phyloP scores from a whole-genome alignment of 345 rosid species.

The Rhizophora mangle region DNA sequence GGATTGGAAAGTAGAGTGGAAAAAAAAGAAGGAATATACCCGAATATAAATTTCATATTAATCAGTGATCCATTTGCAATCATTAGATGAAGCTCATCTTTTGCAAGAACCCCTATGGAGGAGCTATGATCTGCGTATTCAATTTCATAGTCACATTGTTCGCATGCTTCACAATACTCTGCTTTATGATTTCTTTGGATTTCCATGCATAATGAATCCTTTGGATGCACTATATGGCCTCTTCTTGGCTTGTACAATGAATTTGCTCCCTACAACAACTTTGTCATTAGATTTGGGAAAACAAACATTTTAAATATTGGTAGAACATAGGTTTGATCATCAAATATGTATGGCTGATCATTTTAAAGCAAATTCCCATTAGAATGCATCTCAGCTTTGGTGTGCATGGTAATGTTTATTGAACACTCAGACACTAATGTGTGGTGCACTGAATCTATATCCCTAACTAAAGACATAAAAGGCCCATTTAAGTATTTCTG shows the following conservation, averaged over 20 bases:
- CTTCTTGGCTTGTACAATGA: constrained; percentile 69
- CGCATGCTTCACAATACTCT: constrained; percentile 49
- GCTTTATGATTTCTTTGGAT: constrained; percentile 52
- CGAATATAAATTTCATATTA: constrained; percentile 58
- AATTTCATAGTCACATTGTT: constrained; percentile 93
- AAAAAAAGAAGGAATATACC: constrained; percentile 37
- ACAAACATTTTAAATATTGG: constrained; percentile 1
- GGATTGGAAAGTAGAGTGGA: neutral
- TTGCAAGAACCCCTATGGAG: constrained; percentile 84
- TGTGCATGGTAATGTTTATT: neutral
- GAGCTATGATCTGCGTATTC: constrained; percentile 94
- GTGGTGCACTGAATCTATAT: neutral
- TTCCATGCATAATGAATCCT: constrained; percentile 59
- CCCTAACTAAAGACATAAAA: no score
- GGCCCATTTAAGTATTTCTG: no score
- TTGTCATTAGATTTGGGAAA: constrained; percentile 13
- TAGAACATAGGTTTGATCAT: constrained; percentile 11
- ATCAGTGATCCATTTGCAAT: constrained; percentile 63
- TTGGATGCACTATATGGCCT: constrained; percentile 48
- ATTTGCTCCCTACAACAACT: constrained; percentile 73
- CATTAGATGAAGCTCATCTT: constrained; percentile 66
- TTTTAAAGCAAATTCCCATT: neutral
- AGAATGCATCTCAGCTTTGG: neutral
- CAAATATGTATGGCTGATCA: neutral
- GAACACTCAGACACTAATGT: neutral